Evolutionary conservation across 768 basidiomycete species (phyloP).

Genomic region (Phaffia australis): DNA sequence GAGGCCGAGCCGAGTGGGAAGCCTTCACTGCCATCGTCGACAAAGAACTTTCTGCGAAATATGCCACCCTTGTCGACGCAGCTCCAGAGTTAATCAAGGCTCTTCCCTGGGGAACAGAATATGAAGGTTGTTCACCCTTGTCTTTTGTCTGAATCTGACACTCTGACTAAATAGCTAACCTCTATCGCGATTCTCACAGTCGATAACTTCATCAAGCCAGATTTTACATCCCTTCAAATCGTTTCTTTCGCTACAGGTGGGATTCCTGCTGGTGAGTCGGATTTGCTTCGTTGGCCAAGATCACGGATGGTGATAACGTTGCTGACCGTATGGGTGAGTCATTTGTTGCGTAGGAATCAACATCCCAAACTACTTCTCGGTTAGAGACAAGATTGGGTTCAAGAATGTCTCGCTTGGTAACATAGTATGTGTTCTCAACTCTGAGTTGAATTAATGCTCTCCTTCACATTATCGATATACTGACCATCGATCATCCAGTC

Average conservation of each 20-base stretch:
- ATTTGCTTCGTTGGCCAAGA: too few relatives aligned
- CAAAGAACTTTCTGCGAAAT: constrained; percentile 71
- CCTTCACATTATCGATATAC: neutral
- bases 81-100: constrained; percentile 70
- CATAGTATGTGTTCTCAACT: constrained; percentile 41
- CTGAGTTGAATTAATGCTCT: neutral
- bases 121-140: constrained; percentile 34
- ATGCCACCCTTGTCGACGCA: constrained; percentile 58
- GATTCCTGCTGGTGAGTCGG: constrained; percentile 52
- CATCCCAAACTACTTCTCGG: constrained; percentile 59
- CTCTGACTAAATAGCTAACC: neutral
- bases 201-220: constrained; percentile 65
- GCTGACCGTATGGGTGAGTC: too few relatives aligned
- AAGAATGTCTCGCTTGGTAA: constrained; percentile 40
- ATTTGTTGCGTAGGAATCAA: constrained; percentile 48
- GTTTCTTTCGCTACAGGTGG: constrained; percentile 74
- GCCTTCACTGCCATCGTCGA: constrained; percentile 44
- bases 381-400: constrained; percentile 70
- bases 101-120: constrained; percentile 60
- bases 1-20: constrained; percentile 88
- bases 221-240: constrained; percentile 69
- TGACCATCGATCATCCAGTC: constrained; percentile 56
- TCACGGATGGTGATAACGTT: too few relatives aligned
- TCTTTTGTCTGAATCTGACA: constrained; percentile 31
- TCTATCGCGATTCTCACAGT: constrained; percentile 39